A percentile compares a stretch with the other conserved stretches of the same genome.
Evolutionary conservation across 2,329 filamentous ascomycete species (phyloP).

Genomic region (Grosmannia clavigera): DNA sequence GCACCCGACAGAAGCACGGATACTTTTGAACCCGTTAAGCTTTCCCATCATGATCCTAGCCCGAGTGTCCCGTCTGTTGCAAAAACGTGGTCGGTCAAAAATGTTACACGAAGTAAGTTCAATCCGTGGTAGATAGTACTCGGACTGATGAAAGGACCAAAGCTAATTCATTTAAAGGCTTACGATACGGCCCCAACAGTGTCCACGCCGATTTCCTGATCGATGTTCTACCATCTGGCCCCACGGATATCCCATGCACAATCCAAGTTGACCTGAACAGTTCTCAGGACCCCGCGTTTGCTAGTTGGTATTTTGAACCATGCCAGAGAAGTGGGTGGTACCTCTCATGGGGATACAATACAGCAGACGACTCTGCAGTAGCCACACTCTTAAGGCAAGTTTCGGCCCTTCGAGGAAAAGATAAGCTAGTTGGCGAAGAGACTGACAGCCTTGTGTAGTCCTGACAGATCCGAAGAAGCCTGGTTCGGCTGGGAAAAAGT

Average conservation of each 20-base stretch:
- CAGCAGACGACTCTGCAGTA: conserved; percentile 17
- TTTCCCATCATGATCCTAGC: background rate
- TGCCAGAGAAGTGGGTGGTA: conserved; percentile 17
- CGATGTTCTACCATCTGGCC: conserved; percentile 7
- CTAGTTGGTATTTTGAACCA: conserved; percentile 14
- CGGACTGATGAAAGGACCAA: background rate
- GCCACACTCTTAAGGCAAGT: conserved; percentile 21
- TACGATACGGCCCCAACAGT: conserved; percentile 8
- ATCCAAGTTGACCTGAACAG: conserved; percentile 7
- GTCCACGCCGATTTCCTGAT: conserved; percentile 8
- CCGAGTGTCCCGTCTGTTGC: background rate
- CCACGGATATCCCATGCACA: conserved; percentile 10
- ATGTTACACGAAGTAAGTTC: conserved; percentile 1
- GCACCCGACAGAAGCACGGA: background rate
- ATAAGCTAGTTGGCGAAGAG: background rate
- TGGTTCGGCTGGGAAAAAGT: conserved; percentile 15
- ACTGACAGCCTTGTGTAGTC: conserved; percentile 3
- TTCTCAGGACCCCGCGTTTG: conserved; percentile 9
- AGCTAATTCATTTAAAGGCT: background rate
- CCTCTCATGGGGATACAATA: conserved; percentile 21
- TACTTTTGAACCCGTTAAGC: background rate
- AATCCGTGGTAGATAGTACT: background rate
- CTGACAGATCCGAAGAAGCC: conserved; percentile 7
- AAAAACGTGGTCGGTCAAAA: background rate
- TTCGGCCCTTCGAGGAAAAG: no score